Percentiles rank a stretch among this genome's conserved stretches.
Evolutionary conservation across 257 asterid genomes (phyloP).

Genomic region (Salvia rosmarinus): DNA sequence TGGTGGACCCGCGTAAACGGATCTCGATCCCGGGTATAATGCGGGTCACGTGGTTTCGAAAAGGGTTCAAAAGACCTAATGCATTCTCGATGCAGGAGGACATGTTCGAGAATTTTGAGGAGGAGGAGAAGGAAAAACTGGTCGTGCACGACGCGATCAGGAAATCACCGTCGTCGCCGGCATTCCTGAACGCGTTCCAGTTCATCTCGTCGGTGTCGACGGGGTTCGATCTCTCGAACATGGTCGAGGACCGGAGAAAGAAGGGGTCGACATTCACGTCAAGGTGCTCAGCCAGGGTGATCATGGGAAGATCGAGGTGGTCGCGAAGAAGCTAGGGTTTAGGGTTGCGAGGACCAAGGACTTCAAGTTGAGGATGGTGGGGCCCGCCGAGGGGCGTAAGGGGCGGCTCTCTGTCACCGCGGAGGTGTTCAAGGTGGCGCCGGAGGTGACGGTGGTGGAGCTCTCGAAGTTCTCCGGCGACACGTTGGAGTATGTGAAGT

Average conservation of each 20-base stretch:
- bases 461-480: slow-evolving; percentile 65
- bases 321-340: slow-evolving; percentile 51
- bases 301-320: slow-evolving; percentile 41
- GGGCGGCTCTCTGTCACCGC: slow-evolving; percentile 54
- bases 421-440: slow-evolving; percentile 68
- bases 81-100: slow-evolving; percentile 37
- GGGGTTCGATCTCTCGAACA: slow-evolving; percentile 57
- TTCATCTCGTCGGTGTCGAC: slow-evolving; percentile 64
- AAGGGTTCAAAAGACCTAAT: slow-evolving; percentile 38
- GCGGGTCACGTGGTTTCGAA: slow-evolving; percentile 57
- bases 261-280: slow-evolving; percentile 48
- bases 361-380: slow-evolving; percentile 44
- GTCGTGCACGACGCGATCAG: slow-evolving; percentile 31
- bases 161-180: slow-evolving; percentile 64
- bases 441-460: slow-evolving; percentile 69
- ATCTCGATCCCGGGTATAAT: slow-evolving; percentile 50
- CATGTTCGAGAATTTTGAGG: slow-evolving; percentile 39
- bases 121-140: slow-evolving; percentile 42
- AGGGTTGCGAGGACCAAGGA: slow-evolving; percentile 46
- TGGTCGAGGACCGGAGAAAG: slow-evolving; percentile 55
- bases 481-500: slow-evolving; percentile 59
- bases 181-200: slow-evolving; percentile 58
- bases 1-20: slow-evolving; percentile 53
- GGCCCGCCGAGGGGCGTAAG: slow-evolving; percentile 53
- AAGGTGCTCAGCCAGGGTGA: slow-evolving; percentile 41